A percentile compares a stretch with the other conserved stretches of the same genome.
Conservation (phyloP, 2,329 filamentous ascomycete genomes). For the Lizonia empirigonia region DNA sequence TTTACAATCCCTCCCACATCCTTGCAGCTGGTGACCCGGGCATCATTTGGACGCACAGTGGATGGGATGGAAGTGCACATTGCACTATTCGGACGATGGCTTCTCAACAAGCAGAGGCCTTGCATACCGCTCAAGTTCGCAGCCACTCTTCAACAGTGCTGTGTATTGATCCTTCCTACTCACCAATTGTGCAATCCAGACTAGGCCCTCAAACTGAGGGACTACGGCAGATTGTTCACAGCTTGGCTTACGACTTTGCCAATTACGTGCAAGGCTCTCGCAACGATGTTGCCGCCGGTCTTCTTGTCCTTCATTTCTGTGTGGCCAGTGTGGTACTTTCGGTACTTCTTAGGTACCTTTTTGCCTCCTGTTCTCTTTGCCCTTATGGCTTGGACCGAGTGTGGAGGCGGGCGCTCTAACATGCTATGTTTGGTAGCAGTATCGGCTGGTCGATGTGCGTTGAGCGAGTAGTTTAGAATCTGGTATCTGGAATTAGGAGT, state of each 20-base stretch:
- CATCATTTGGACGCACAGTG: no score
- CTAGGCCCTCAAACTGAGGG: no score
- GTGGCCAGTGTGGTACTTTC: constrained; percentile 18
- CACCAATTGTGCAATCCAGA: no score
- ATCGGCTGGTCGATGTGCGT: no score
- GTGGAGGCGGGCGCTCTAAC: constrained; percentile 11
- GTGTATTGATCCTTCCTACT: no score
- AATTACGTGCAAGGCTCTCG: constrained; percentile 1
- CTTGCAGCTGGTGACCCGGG: no score
- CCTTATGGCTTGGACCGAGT: constrained; percentile 25
- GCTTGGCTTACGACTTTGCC: background rate
- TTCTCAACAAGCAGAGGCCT: no score
- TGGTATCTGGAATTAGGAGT: background rate
- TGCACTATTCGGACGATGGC: no score
- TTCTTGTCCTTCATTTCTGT: constrained; percentile 15
- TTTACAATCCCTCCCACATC: no score
- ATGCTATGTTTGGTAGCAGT: background rate
- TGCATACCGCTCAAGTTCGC: no score
- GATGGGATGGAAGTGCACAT: no score
- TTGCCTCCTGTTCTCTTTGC: constrained; percentile 23
- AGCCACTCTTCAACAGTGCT: no score
- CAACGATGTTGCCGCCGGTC: constrained; percentile 5
- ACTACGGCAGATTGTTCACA: background rate
- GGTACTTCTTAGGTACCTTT: constrained; percentile 25
- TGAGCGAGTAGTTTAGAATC: background rate